phyloP scores from a whole-genome alignment of 1,284 basidiomycete genomes.

The Rhodotorula sp. region DNA sequence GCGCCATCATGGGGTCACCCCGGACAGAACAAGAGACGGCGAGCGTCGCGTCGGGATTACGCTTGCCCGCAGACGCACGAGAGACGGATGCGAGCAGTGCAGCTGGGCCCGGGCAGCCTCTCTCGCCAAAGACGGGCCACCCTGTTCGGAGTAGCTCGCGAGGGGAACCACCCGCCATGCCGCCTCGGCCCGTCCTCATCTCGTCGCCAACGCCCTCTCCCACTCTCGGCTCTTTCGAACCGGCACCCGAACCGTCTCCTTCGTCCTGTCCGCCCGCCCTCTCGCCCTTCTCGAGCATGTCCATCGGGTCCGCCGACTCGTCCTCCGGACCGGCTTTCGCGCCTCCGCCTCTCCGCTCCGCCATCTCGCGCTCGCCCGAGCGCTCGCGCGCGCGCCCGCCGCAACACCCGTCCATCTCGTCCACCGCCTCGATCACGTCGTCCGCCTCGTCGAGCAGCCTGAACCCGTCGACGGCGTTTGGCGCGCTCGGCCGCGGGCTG shows the following conservation, averaged over 20 bases:
- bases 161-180: conserved; percentile 9
- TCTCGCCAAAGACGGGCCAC: background rate
- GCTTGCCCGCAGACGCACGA: too few species aligned
- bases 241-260: background rate
- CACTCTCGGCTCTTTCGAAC: background rate
- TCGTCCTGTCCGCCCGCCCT: conserved; percentile 11
- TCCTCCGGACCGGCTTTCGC: background rate
- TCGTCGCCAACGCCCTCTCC: background rate
- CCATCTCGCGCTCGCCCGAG: background rate
- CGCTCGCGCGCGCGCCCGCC: conserved; percentile 1
- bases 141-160: background rate
- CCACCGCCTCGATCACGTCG: background rate
- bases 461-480: background rate
- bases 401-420: background rate
- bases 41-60: too few species aligned
- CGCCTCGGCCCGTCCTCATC: background rate
- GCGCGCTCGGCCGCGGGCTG: background rate
- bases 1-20: background rate
- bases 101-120: too few species aligned
- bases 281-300: conserved; percentile 5
- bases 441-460: conserved; percentile 8
- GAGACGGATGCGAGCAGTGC: too few species aligned
- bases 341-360: background rate
- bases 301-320: background rate
- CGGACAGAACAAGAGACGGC: background rate